Percentiles rank a stretch among this genome's conserved stretches.
Evolutionary conservation across 2,329 filamentous ascomycete genomes (phyloP).

Genomic region (Arthrobotrys sinensis): DNA sequence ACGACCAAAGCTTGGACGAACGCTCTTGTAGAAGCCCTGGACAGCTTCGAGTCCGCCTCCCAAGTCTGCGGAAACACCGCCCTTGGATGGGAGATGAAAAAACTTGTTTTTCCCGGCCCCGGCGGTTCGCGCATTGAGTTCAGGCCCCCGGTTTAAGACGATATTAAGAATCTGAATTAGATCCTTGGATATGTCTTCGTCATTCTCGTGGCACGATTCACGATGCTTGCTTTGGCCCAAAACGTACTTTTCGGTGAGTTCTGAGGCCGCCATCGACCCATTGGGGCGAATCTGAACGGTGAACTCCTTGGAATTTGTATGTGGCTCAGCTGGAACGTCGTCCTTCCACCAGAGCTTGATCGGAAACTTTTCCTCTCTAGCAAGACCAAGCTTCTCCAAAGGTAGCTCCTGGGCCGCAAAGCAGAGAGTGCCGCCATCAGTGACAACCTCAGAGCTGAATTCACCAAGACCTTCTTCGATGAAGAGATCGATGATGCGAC

Average conservation of each 20-base stretch:
- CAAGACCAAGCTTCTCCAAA: slow-evolving; percentile 17
- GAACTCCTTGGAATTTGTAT: slow-evolving; percentile 12
- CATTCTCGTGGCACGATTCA: slow-evolving; percentile 16
- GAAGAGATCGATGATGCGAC: slow-evolving; percentile 37
- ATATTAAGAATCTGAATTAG: slow-evolving; percentile 46
- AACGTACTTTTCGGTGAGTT: slow-evolving; percentile 36
- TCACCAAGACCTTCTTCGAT: slow-evolving; percentile 25
- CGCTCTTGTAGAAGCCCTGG: slow-evolving; percentile 66
- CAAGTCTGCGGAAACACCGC: slow-evolving; percentile 67
- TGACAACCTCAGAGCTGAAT: slow-evolving; percentile 22
- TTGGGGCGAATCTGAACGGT: slow-evolving; percentile 13
- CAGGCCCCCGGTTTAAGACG: slow-evolving; percentile 32
- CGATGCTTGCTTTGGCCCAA: slow-evolving; percentile 35
- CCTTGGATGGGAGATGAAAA: slow-evolving; percentile 67
- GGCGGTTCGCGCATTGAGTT: slow-evolving; percentile 65
- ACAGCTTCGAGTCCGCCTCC: slow-evolving; percentile 73
- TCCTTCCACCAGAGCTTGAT: slow-evolving; percentile 47
- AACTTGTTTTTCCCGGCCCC: slow-evolving; percentile 73
- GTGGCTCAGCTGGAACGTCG: slow-evolving; percentile 17
- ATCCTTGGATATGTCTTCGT: background rate
- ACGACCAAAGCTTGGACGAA: slow-evolving; percentile 73
- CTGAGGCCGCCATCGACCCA: slow-evolving; percentile 1
- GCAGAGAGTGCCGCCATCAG: slow-evolving; percentile 31
- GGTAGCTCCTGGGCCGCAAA: slow-evolving; percentile 33
- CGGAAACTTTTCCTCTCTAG: background rate